phyloP scores from a whole-genome alignment of 345 rosid species.

The Salix purpurea region DNA sequence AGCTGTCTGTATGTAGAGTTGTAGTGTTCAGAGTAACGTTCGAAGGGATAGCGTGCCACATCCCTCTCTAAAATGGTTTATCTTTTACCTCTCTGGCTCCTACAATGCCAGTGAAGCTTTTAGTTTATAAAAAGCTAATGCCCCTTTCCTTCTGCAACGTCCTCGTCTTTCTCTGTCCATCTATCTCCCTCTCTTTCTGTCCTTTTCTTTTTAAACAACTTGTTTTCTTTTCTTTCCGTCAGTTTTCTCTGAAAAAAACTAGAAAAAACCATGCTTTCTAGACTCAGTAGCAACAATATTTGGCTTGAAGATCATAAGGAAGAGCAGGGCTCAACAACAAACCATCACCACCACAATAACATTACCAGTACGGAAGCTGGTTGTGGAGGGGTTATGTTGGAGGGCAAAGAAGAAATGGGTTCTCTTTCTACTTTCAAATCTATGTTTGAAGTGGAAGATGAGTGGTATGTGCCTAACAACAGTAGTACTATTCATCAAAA shows the following conservation, averaged over 20 bases:
- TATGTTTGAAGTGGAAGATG: slow-evolving; percentile 54
- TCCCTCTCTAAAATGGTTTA: background rate
- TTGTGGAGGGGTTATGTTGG: slow-evolving; percentile 13
- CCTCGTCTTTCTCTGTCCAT: slow-evolving; percentile 1
- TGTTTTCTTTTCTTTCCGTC: background rate
- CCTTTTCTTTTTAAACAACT: background rate
- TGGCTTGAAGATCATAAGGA: slow-evolving; percentile 42
- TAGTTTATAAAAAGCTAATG: slow-evolving; percentile 17
- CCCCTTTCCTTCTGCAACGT: slow-evolving; percentile 46
- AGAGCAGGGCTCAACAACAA: slow-evolving; percentile 28
- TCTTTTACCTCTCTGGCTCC: slow-evolving; percentile 4
- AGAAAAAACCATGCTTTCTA: slow-evolving; percentile 33
- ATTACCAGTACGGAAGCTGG: background rate
- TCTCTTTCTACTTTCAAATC: slow-evolving; percentile 43
- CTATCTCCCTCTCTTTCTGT: background rate
- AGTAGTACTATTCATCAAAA: slow-evolving; percentile 19
- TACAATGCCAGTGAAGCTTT: background rate
- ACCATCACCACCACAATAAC: slow-evolving; percentile 19
- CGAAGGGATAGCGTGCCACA: slow-evolving; percentile 17
- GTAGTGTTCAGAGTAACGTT: slow-evolving; percentile 33
- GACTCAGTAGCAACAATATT: slow-evolving; percentile 21
- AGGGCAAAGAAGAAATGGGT: slow-evolving; percentile 41
- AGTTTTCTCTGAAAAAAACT: background rate
- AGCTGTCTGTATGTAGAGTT: background rate
- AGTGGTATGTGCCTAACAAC: slow-evolving; percentile 39